These are phyloP conservation scores for Trifolium repens DNA, from an alignment of 306 rosid genomes.

Conservation along the genomic window DNA sequence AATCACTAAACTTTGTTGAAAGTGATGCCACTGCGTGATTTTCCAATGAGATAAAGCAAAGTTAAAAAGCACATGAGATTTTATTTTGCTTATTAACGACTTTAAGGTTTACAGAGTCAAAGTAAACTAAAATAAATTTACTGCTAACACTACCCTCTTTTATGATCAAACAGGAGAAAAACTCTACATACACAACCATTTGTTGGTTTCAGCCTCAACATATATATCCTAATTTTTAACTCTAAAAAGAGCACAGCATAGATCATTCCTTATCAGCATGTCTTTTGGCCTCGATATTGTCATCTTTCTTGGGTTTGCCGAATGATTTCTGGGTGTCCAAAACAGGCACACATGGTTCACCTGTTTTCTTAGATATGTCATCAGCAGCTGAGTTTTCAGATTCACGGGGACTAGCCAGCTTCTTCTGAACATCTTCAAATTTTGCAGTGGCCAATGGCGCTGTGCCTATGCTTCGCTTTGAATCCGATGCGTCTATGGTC, in stretches of 20 bases:
- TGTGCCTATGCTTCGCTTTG: slow-evolving; percentile 56
- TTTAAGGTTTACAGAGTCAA: slow-evolving; percentile 6
- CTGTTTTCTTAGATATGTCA: slow-evolving; percentile 53
- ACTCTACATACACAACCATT: slow-evolving; percentile 19
- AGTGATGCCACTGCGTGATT: not conserved
- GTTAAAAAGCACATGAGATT: not conserved
- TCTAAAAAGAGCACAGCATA: slow-evolving; percentile 19
- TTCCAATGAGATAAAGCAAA: slow-evolving; percentile 15
- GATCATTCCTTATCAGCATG: slow-evolving; percentile 48
- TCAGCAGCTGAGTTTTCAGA: slow-evolving; percentile 53
- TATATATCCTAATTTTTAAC: not conserved
- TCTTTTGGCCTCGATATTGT: slow-evolving; percentile 48
- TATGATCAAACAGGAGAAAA: slow-evolving; percentile 32
- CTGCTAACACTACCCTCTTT: slow-evolving; percentile 4
- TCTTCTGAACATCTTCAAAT: slow-evolving; percentile 75
- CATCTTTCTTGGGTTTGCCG: slow-evolving; percentile 63
- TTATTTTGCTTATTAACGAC: slow-evolving; percentile 6
- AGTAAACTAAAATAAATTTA: slow-evolving; percentile 14
- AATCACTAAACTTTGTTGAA: not conserved
- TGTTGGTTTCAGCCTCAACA: slow-evolving; percentile 5
- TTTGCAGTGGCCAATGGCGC: slow-evolving; percentile 74
- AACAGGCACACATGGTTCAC: slow-evolving; percentile 60
- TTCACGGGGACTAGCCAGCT: slow-evolving; percentile 66
- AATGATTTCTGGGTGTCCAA: slow-evolving; percentile 65
- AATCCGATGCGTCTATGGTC: slow-evolving; percentile 57